These are phyloP conservation scores for Trametopsis cervina DNA, from an alignment of 768 basidiomycete genomes.

Conservation along the genomic window DNA sequence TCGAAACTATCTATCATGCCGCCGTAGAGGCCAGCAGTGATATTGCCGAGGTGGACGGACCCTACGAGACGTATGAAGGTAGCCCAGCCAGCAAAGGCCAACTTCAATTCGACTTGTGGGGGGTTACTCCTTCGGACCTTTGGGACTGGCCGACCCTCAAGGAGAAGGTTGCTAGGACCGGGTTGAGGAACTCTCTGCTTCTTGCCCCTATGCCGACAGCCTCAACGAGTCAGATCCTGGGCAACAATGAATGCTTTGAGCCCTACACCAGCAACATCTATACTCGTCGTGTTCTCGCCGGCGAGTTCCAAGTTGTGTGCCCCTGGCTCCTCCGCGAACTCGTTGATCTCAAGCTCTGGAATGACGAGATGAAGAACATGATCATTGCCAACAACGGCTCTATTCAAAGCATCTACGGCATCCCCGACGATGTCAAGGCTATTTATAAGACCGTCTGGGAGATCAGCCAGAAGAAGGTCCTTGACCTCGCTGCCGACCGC, in stretches of 20 bases:
- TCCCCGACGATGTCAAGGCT: conserved; percentile 88
- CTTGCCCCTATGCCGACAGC: conserved; percentile 99
- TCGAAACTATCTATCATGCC: conserved; percentile 98
- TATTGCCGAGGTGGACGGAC: conserved; percentile 69
- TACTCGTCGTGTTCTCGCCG: conserved; percentile 97
- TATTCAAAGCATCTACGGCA: conserved; percentile 77
- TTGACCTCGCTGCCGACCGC: conserved; percentile 98
- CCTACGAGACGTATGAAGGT: conserved; percentile 86
- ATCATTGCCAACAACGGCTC: conserved; percentile 96
- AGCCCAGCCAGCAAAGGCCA: conserved; percentile 85
- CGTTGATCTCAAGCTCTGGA: conserved; percentile 91
- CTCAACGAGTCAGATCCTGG: conserved; percentile 95
- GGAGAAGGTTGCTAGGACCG: conserved; percentile 73
- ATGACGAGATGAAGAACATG: conserved; percentile 99
- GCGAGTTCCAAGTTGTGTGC: conserved; percentile 99
- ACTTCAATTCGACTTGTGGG: conserved; percentile 95
- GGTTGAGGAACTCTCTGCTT: conserved; percentile 85
- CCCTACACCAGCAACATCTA: conserved; percentile 99
- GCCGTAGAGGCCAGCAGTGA: conserved; percentile 89
- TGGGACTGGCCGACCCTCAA: conserved; percentile 95
- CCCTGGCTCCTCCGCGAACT: conserved; percentile 99
- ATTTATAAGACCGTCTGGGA: conserved; percentile 99
- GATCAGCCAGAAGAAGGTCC: conserved; percentile 96
- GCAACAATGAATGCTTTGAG: conserved; percentile 98
- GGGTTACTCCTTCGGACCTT: conserved; percentile 73